Evolutionary conservation across 2,329 filamentous ascomycete genomes (phyloP).

Genomic region (Endothia cerciana): DNA sequence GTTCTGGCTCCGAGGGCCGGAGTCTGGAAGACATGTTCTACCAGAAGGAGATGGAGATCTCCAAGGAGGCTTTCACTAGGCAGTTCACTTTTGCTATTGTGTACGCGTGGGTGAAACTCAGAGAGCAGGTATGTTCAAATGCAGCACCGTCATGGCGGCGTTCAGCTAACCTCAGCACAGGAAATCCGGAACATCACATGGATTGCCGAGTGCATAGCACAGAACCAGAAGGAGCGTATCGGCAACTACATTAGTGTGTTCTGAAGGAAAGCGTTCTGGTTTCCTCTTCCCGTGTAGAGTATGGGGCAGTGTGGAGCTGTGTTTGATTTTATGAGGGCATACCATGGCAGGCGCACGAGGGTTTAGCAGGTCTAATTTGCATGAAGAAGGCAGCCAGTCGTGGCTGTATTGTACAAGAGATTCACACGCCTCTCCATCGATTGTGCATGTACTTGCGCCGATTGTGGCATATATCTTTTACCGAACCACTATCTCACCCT

Average conservation of each 20-base stretch:
- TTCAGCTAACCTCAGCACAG: constrained; percentile 53
- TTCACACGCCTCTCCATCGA: constrained; percentile 48
- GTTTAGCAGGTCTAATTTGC: constrained; percentile 27
- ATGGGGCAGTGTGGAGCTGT: constrained; percentile 19
- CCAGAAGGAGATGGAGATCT: constrained; percentile 99
- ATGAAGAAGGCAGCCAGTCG: constrained; percentile 22
- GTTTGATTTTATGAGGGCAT: constrained; percentile 31
- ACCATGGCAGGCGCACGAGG: constrained; percentile 35
- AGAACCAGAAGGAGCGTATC: constrained; percentile 99
- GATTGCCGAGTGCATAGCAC: constrained; percentile 99
- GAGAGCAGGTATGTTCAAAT: constrained; percentile 78
- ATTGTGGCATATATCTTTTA: constrained; percentile 30
- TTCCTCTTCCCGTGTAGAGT: constrained; percentile 26
- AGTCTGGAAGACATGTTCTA: constrained; percentile 98
- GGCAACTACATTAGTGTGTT: constrained; percentile 99
- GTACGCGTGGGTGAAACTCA: constrained; percentile 96
- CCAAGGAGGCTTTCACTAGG: constrained; percentile 90
- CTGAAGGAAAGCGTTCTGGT: constrained; percentile 49
- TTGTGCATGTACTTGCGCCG: constrained; percentile 35
- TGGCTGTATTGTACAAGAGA: constrained; percentile 52
- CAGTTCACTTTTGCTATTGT: constrained; percentile 96
- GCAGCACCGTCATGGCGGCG: constrained; percentile 9
- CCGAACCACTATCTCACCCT: constrained; percentile 77
- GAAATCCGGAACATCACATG: constrained; percentile 99
- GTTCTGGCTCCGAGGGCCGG: constrained; percentile 78